Evolutionary conservation across 352 stramenopile species (phyloP).

Genomic region (Pythium sp.): DNA sequence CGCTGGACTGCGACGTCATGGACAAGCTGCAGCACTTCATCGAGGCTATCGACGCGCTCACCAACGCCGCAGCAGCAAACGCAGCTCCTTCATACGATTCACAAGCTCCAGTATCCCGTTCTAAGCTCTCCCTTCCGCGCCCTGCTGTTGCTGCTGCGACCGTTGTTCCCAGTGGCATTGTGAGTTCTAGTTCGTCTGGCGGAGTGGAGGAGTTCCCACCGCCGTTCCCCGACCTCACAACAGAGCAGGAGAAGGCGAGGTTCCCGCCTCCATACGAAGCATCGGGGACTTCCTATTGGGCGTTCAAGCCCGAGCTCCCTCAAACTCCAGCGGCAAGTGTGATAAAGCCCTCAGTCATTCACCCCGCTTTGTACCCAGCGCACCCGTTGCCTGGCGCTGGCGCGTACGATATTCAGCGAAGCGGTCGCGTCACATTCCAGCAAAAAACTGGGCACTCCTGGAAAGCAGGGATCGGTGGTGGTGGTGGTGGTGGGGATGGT

Average conservation of each 20-base stretch:
- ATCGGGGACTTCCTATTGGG: conserved; percentile 25
- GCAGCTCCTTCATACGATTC: background rate
- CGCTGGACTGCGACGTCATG: conserved; percentile 25
- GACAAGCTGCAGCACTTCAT: conserved; percentile 37
- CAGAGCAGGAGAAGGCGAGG: conserved; percentile 12
- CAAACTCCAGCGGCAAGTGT: background rate
- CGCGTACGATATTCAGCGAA: conserved; percentile 42
- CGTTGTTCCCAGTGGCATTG: too few relatives aligned
- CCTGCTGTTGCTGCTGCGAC: conserved; percentile 9
- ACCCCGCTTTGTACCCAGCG: conserved; percentile 9
- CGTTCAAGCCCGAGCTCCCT: conserved; percentile 20
- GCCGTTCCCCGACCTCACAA: conserved; percentile 33
- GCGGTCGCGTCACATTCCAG: conserved; percentile 46
- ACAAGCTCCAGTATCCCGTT: too few relatives aligned
- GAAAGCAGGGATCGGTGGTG: conserved; percentile 9
- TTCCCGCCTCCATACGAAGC: conserved; percentile 39
- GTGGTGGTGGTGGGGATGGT: background rate
- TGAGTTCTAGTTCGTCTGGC: too few relatives aligned
- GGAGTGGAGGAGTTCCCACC: conserved; percentile 26
- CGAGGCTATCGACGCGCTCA: conserved; percentile 25
- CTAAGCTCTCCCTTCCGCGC: background rate
- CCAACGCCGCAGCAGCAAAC: conserved; percentile 11
- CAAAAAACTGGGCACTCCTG: conserved; percentile 32
- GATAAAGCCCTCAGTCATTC: conserved; percentile 1
- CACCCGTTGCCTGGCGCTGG: conserved; percentile 35